Evolutionary conservation across 306 rosid genomes (phyloP).

Genomic region (Casuarina equisetifolia): DNA sequence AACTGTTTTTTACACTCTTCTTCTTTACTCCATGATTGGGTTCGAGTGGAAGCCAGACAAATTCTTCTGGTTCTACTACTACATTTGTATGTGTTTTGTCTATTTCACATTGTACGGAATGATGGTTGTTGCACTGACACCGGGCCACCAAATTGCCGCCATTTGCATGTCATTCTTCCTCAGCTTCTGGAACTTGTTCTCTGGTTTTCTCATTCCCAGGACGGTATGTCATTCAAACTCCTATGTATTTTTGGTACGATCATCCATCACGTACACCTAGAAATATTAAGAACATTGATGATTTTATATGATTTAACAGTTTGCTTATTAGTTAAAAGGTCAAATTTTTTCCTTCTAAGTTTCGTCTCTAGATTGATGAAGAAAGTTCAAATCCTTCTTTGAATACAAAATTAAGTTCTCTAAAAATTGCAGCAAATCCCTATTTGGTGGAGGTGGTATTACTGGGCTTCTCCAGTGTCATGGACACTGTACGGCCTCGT

Average conservation of each 20-base stretch:
- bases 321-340: too few relatives aligned
- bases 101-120: slow-evolving; percentile 78
- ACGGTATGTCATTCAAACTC: slow-evolving; percentile 45
- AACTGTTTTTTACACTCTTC: slow-evolving; percentile 34
- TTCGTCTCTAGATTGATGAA: too few relatives aligned
- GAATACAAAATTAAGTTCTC: not conserved
- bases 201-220: slow-evolving; percentile 73
- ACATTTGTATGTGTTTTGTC: slow-evolving; percentile 58
- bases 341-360: not conserved
- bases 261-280: too few relatives aligned
- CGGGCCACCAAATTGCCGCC: slow-evolving; percentile 65
- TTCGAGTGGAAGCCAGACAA: slow-evolving; percentile 41
- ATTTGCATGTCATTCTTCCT: slow-evolving; percentile 66
- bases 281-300: too few relatives aligned
- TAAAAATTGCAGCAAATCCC: slow-evolving; percentile 60
- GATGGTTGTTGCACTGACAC: slow-evolving; percentile 75
- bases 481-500: slow-evolving; percentile 75
- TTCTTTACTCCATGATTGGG: slow-evolving; percentile 79
- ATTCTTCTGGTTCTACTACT: slow-evolving; percentile 73
- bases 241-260: too few relatives aligned
- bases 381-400: not conserved
- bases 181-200: slow-evolving; percentile 80
- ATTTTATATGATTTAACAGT: too few relatives aligned
- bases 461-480: slow-evolving; percentile 76
- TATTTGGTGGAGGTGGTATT: slow-evolving; percentile 89